Base-by-base conservation (phyloP, 371 early-diverging fungal species). In the Dipsacomyces acuminosporus region DNA sequence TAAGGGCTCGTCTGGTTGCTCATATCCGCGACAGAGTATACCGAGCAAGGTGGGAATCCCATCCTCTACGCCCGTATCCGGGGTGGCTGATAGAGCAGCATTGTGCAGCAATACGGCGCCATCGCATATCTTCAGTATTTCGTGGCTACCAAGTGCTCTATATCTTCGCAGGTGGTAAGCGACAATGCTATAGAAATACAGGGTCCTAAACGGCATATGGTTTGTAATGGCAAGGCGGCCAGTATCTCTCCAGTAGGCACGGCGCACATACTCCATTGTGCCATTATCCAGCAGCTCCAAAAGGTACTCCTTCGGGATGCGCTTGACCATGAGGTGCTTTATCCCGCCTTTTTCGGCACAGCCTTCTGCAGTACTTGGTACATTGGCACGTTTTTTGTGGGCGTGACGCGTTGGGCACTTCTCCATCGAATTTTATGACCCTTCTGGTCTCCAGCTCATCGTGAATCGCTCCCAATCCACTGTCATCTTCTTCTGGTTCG, bases 91-190 rank as follows among this genome's bases (percentile, higher is more conserved):
- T 6, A 41, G 22, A 0, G 43, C 43, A 13, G 51, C 63, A 14
- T 67, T 67, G 57, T 67, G 63, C 18, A 67, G 44, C 19, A 54
- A 22, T 20, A 62, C 63, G 1, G 62, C 63, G 1, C 64, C 47
- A 8, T 61, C 67, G 41, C 67, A 67, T 15, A 62, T 45, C 18
- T 34, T 41, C 2, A 35, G 35, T 1, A 33, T 50, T 2, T 62
- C 48, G 1, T 48, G 41, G 24, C 49, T 41, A n/a, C 36, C 47
- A 19, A 49, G 14, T 3, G 26, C 9, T 11, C 18, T 40, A 2
- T 43, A 38, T 43, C 47, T 56, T 19, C 45, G 23, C 38, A 62
- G 25, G 33, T 66, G 63, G 25, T 54, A 38, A 15, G 57, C 13
- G 26, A 66, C 48, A 13, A 57, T 33, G 35, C 49, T 36, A 47